Conservation (phyloP, 371 early-diverging fungal genomes). For the Mortierella sp. region DNA sequence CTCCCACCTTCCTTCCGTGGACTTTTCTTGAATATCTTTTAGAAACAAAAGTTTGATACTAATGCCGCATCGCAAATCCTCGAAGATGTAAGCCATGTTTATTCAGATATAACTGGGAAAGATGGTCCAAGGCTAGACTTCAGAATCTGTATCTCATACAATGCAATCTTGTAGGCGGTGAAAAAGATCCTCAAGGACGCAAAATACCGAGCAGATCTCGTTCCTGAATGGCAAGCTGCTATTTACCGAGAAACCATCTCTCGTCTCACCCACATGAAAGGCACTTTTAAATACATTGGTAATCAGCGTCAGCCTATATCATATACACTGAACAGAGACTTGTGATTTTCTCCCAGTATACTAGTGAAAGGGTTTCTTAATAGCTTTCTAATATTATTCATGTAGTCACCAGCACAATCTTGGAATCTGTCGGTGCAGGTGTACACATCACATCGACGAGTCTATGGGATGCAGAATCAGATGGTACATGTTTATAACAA, state of each 20-base stretch:
- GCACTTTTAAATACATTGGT: slow-evolving; percentile 51
- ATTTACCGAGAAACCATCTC: slow-evolving; percentile 40
- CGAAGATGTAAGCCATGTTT: slow-evolving; percentile 23
- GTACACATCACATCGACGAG: slow-evolving; percentile 48
- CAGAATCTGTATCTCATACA: too few species aligned
- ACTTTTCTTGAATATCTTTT: neutral
- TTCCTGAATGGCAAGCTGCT: slow-evolving; percentile 49
- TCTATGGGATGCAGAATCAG: slow-evolving; percentile 52
- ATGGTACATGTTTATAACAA: slow-evolving; percentile 21
- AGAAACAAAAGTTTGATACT: slow-evolving; percentile 42
- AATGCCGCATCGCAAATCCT: slow-evolving; percentile 36
- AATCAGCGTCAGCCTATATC: neutral
- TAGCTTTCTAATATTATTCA: neutral
- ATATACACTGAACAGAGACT: neutral
- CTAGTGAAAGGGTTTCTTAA: too few species aligned
- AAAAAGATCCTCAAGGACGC: slow-evolving; percentile 51
- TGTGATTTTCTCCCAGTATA: too few species aligned
- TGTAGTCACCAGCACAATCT: slow-evolving; percentile 42
- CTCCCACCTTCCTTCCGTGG: neutral
- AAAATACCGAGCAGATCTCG: slow-evolving; percentile 34
- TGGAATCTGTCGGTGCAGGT: slow-evolving; percentile 46
- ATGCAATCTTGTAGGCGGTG: slow-evolving; percentile 23
- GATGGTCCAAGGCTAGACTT: too few species aligned
- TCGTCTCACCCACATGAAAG: slow-evolving; percentile 41
- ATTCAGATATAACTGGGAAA: neutral